phyloP scores from a whole-genome alignment of 2,329 filamentous ascomycete genomes.

The Catunica adiposa region DNA sequence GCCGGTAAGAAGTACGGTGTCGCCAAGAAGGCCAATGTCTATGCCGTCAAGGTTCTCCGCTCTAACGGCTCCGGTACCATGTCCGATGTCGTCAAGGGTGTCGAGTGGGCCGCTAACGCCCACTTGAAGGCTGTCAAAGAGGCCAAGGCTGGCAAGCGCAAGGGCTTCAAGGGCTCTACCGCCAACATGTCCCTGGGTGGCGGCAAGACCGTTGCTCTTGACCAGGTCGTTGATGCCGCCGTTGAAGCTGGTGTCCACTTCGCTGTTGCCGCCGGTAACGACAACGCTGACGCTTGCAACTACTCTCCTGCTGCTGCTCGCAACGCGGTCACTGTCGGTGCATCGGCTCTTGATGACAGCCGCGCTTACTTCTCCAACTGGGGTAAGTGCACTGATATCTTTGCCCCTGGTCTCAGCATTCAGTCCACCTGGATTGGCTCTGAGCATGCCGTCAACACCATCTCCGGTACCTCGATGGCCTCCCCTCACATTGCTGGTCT shows the following conservation, averaged over 20 bases:
- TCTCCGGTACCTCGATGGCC: constrained; percentile 98
- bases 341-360: constrained; percentile 81
- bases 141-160: constrained; percentile 74
- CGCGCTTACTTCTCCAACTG: constrained; percentile 99
- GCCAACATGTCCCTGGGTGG: constrained; percentile 99
- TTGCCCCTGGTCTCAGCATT: constrained; percentile 92
- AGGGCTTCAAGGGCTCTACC: constrained; percentile 97
- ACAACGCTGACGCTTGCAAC: constrained; percentile 97
- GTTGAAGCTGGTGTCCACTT: constrained; percentile 90
- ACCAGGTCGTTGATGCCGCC: constrained; percentile 84
- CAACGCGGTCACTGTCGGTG: constrained; percentile 89
- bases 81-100: constrained; percentile 97
- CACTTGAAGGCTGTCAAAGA: constrained; percentile 60
- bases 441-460: constrained; percentile 93
- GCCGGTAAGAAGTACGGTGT: constrained; percentile 98
- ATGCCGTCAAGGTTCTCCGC: constrained; percentile 94
- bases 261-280: constrained; percentile 93
- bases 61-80: constrained; percentile 97
- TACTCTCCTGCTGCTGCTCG: constrained; percentile 90
- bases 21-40: constrained; percentile 93
- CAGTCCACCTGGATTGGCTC: constrained; percentile 96
- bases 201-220: constrained; percentile 85
- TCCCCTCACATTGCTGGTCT: constrained; percentile 95
- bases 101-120: constrained; percentile 76
- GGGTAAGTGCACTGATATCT: constrained; percentile 98